These are phyloP conservation scores for Byssoonygena ceratinophila DNA, from an alignment of 2,329 filamentous ascomycete species.

Conservation along the genomic window DNA sequence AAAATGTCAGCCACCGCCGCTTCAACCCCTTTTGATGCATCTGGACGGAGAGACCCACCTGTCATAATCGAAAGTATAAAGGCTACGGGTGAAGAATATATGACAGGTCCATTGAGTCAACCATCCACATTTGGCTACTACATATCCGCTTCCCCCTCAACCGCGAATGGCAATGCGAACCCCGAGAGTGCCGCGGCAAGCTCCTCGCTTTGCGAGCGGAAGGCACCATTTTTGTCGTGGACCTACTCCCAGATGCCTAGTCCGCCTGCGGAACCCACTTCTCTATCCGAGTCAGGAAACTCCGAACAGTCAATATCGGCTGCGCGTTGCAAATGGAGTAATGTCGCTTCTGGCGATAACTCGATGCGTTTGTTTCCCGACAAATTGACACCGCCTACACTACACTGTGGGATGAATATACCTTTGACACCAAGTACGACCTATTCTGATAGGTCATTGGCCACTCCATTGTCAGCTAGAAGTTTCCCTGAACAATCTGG, in stretches of 20 bases:
- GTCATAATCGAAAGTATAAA: conserved; percentile 28
- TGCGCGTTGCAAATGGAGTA: not conserved
- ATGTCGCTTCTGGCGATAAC: not conserved
- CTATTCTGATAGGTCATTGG: not conserved
- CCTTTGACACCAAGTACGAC: not conserved
- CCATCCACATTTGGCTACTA: conserved; percentile 29
- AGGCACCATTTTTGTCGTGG: conserved; percentile 1
- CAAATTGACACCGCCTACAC: not conserved
- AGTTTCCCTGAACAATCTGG: not conserved
- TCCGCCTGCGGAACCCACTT: not conserved
- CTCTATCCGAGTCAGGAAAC: not conserved
- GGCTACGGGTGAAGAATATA: conserved; percentile 29
- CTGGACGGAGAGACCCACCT: conserved; percentile 26
- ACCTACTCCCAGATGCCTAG: conserved; percentile 6
- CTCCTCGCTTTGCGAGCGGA: not conserved
- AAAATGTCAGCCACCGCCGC: conserved; percentile 41
- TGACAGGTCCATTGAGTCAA: conserved; percentile 30
- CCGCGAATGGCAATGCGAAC: not conserved
- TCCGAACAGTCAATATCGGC: not conserved
- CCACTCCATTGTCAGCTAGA: not conserved
- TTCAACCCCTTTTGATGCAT: conserved; percentile 16
- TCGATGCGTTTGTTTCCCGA: not conserved
- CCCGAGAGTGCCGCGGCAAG: not conserved
- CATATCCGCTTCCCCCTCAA: not conserved
- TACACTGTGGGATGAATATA: not conserved